Base-by-base conservation (phyloP, 73 alveolate genomes). In the Symbiodinium natans region DNA sequence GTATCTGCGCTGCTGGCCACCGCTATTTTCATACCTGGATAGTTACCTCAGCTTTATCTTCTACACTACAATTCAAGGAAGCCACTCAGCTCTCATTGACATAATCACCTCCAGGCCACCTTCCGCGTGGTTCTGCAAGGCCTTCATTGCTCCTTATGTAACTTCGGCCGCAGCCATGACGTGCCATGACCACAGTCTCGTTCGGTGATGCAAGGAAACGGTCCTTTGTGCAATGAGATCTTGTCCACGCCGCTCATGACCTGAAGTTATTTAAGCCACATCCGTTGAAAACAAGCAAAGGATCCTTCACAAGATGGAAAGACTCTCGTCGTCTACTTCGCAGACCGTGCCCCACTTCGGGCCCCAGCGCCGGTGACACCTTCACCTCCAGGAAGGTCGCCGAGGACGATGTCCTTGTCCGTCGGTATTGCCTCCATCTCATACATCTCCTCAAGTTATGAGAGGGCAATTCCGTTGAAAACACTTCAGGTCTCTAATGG, bases 1-100 rank as follows among this genome's bases (percentile, higher is more conserved):
- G 97, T 90, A 40, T 90, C 97, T n/a, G 97, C 97, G 38, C 97
- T 90, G 97, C 97, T 90, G 77, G 97, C 97, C 75, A 90, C 97
- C 6, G 88, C 88, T 6, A 90, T 90, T 52, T 85, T 84, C 97
- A 90, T 90, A 80, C 80, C 74, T 15, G 97, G 97, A 36, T 90
- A 73, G n/a, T 19, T 48, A 17, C 97, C 97, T 90, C 54, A 33
- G 84, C n/a, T 63, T 23, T 13, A 9, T 27, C 82, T 23, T 34
- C 29, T 27, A 27, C 43, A 73, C 40, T 15, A 33, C 9, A 29
- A 25, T 13, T 59, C 77, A 33, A 2, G 36, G 38, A 7, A 23
- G 33, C 75, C 21, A 52, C 68, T 27, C 40, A 36, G 82, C 86
- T 19, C 29, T 31, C 86, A 27, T 38, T 82, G 82, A 9, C 59